phyloP scores from a whole-genome alignment of 108 stramenopile species.

The Nitzschia sp. region DNA sequence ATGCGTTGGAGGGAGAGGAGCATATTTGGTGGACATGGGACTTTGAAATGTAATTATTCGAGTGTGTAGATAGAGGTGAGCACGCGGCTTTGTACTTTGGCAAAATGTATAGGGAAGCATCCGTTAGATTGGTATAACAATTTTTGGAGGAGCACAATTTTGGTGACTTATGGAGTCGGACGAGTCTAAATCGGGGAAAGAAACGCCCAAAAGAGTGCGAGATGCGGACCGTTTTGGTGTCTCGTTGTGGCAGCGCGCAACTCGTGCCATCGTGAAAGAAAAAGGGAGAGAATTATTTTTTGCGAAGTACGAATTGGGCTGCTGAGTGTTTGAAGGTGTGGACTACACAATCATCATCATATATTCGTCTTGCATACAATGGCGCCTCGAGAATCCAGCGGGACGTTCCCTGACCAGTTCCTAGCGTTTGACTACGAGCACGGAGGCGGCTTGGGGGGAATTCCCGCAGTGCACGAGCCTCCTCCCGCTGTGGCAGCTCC shows the following conservation, averaged over 20 bases:
- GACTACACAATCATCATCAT: too few relatives aligned
- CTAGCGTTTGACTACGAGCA: conserved; percentile 70
- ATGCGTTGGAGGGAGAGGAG: neutral
- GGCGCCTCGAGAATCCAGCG: conserved; percentile 80
- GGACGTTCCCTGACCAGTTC: conserved; percentile 70
- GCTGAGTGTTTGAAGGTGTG: neutral
- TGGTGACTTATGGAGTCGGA: neutral
- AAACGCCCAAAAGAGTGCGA: conserved; percentile 1
- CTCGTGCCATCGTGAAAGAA: neutral
- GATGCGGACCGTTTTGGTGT: neutral
- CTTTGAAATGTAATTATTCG: neutral
- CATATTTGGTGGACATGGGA: conserved; percentile 4
- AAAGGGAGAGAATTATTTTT: conserved; percentile 3
- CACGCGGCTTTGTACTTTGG: neutral
- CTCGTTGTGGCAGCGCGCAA: conserved; percentile 6
- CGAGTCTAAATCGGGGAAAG: neutral
- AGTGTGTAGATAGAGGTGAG: neutral
- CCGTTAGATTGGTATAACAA: neutral
- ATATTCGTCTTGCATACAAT: conserved; percentile 29
- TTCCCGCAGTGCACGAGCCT: conserved; percentile 41
- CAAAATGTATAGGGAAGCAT: neutral
- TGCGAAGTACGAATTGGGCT: conserved; percentile 12
- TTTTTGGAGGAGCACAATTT: neutral
- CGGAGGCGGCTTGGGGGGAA: conserved; percentile 27
- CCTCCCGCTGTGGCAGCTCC: conserved; percentile 28